A percentile compares a stretch with the other conserved stretches of the same genome.
Conservation (phyloP, 768 basidiomycete species). For the Hericium alpestre region DNA sequence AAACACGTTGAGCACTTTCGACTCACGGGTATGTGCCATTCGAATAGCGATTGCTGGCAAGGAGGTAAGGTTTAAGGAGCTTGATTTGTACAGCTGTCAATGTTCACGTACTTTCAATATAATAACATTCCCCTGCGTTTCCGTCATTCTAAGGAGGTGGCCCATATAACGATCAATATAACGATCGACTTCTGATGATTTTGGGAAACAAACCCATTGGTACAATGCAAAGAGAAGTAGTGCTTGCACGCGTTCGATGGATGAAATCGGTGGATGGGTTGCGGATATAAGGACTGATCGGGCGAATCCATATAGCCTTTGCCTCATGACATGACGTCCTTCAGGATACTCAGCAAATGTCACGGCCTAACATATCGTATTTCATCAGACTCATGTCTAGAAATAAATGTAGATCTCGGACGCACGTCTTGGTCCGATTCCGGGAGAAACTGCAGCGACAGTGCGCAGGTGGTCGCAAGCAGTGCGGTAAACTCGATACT, state of each 20-base stretch:
- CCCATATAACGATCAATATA: not conserved
- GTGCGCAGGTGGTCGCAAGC: conserved; percentile 16
- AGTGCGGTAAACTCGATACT: conserved; percentile 14
- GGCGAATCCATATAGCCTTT: conserved; percentile 12
- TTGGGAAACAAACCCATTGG: conserved; percentile 7
- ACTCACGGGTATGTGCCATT: conserved; percentile 15
- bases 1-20: not conserved
- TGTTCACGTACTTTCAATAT: conserved; percentile 1
- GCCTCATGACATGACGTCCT: conserved; percentile 13
- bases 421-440: conserved; percentile 14
- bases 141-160: conserved; percentile 7
- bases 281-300: conserved; percentile 9
- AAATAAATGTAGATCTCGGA: not conserved
- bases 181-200: not conserved
- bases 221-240: conserved; percentile 11
- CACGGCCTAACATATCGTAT: not conserved
- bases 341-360: conserved; percentile 12
- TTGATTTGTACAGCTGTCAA: not conserved
- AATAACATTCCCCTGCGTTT: conserved; percentile 8
- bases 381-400: not conserved
- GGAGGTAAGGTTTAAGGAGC: no score
- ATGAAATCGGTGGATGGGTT: conserved; percentile 6
- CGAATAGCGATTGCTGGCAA: conserved; percentile 11
- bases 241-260: conserved; percentile 15
- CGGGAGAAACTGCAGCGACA: conserved; percentile 15